Evolutionary conservation across 345 rosid species (phyloP), one percentile per base, ranked within the genome.

Genomic region (Nephelium lappaceum): DNA sequence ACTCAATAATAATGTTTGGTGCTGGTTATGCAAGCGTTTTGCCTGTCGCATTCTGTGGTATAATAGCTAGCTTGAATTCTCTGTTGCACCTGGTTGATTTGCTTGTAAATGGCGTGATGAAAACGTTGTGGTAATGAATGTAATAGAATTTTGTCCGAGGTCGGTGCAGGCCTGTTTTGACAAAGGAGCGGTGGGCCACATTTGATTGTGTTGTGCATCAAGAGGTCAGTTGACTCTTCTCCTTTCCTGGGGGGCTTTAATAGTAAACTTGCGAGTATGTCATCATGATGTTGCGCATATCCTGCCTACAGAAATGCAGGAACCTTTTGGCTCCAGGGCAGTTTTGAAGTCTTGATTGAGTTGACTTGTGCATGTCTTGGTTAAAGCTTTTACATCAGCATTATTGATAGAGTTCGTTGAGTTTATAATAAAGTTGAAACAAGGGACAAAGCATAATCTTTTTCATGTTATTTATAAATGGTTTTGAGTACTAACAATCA

Each of bases 311-410:
- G 41, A 70, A 23, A 60, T 60, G 12, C 64, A 19, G 4, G 25
- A 24, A n/a, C 9, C 4, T 38, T 1, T 15, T 27, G 60, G 2
- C 64, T 72, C 12, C 5, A 6, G 57, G 11, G 57, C 36, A 74
- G 51, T 57, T 12, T 21, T 42, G 15, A 62, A 15, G 23, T 41
- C 24, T 62, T 23, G 51, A 38, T 8, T 58, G 76, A 38, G 45
- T 71, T 53, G 65, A 31, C 60, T 58, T 58, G 8, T 21, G 9
- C 4, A n/a, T 53, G 63, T 72, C 39, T 11, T 73, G 5, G 8
- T 72, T 36, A 36, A 72, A 72, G 75, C 8, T 63, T 53, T 57
- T 27, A 55, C 64, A 51, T 8, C 4, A 72, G 38, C 38, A 39
- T 57, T 21, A 69, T 7, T 49, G 41, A 71, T 49, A 24, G 15